A percentile compares a stretch with the other conserved stretches of the same genome.
phyloP scores from a whole-genome alignment of 2,329 filamentous ascomycete genomes.

The Penicillium sp. region DNA sequence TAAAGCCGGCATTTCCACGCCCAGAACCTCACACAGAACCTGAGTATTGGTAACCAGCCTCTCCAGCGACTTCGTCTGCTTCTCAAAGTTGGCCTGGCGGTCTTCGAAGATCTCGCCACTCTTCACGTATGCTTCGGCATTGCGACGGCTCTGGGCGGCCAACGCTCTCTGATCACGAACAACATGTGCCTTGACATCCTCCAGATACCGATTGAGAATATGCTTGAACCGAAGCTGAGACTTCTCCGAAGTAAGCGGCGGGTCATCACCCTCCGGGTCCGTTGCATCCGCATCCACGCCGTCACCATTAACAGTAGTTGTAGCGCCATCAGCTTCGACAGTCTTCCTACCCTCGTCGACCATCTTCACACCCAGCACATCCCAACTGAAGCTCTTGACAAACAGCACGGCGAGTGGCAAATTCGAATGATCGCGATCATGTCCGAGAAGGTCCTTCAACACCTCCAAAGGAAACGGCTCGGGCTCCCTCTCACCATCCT shows the following conservation, averaged over 20 bases:
- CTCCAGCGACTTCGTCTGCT: slow-evolving; percentile 83
- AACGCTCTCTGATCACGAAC: slow-evolving; percentile 83
- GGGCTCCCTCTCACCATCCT: slow-evolving; percentile 57
- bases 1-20: slow-evolving; percentile 85
- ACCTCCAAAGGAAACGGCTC: slow-evolving; percentile 96
- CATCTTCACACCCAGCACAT: slow-evolving; percentile 72
- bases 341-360: slow-evolving; percentile 70
- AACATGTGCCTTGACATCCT: slow-evolving; percentile 83
- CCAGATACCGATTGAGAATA: slow-evolving; percentile 77
- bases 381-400: slow-evolving; percentile 93
- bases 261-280: slow-evolving; percentile 52
- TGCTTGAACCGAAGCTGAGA: slow-evolving; percentile 78
- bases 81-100: slow-evolving; percentile 89
- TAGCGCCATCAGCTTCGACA: slow-evolving; percentile 69
- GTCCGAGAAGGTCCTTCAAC: slow-evolving; percentile 87
- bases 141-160: slow-evolving; percentile 75
- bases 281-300: slow-evolving; percentile 43
- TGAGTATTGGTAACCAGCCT: slow-evolving; percentile 84
- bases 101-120: slow-evolving; percentile 98
- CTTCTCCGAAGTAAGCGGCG: slow-evolving; percentile 65
- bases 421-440: slow-evolving; percentile 87
- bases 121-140: slow-evolving; percentile 96
- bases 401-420: slow-evolving; percentile 86
- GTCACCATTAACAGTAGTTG: too few relatives aligned
- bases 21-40: slow-evolving; percentile 78